Evolutionary conservation across 768 basidiomycete genomes (phyloP), one percentile per base, ranked within the genome.

Genomic region (Rhizopogon vesiculosus): DNA sequence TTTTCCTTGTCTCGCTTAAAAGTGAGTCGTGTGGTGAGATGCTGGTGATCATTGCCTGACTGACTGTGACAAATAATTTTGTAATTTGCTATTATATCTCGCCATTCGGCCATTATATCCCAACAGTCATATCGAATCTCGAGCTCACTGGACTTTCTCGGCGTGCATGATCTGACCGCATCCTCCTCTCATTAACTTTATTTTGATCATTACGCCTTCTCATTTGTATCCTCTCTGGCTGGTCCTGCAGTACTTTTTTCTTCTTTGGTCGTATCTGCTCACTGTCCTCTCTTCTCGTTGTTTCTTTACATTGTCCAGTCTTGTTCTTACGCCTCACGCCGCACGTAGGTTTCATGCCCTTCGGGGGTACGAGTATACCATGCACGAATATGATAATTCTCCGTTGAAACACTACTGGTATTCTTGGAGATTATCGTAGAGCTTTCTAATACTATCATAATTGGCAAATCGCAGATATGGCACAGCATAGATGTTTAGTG

Each of bases 111-210:
- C 22, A 22, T 22, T 22, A 22, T 59, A 66, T 70, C 53, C 62
- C 10, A 42, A 49, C 63, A 59, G 48, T 63, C 64, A 22, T 22
- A 60, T 63, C 53, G 22, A 22, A 2, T 2, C 22, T 48, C 39
- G 59, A 66, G 61, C 49, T 39, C 60, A 62, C 41, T 49, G 56
- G 62, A 61, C 67, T 51, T 22, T 22, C 22, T 44, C 45, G 48
- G 56, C 33, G 12, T 35, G 12, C 35, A 25, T 44, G 16, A 33
- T 43, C 56, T 22, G 22, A 22, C 22, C 22, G 22, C 22, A 22
- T 22, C 22, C 22, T 22, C 22, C 64, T 62, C 60, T 69, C 62
- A 42, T 61, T 69, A 71, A 67, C 57, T 55, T 71, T 68, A 67
- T 69, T 69, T 55, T 53, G 51, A 9, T 28, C 51, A 12, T 40